Percentiles rank a stretch among this genome's conserved stretches.
phyloP scores from a whole-genome alignment of 306 rosid genomes.

The Betula pendula region DNA sequence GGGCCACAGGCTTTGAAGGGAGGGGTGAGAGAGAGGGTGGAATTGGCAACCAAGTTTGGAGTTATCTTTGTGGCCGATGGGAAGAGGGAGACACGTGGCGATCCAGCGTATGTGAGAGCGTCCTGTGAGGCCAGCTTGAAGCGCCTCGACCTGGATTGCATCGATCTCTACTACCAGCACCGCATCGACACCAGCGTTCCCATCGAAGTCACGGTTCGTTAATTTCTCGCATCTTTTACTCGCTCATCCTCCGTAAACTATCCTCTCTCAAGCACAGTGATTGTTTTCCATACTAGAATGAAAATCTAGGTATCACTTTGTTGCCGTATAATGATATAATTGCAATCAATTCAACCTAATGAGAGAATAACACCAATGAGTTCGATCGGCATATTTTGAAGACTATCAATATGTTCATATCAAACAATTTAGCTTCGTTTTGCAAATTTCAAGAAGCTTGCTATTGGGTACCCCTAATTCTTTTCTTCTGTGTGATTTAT shows the following conservation, averaged over 20 bases:
- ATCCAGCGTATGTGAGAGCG: slow-evolving; percentile 63
- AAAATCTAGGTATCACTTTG: neutral
- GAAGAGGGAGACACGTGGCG: slow-evolving; percentile 42
- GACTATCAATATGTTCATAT: too few relatives aligned
- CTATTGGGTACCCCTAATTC: neutral
- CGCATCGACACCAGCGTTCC: slow-evolving; percentile 65
- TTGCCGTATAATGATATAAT: too few relatives aligned
- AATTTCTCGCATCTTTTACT: neutral
- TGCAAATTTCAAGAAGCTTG: neutral
- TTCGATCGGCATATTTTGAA: too few relatives aligned
- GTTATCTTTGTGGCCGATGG: neutral
- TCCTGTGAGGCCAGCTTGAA: slow-evolving; percentile 70
- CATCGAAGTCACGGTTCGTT: slow-evolving; percentile 66
- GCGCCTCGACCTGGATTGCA: slow-evolving; percentile 49
- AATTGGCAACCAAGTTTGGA: slow-evolving; percentile 69
- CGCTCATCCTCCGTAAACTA: too few relatives aligned
- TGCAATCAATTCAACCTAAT: too few relatives aligned
- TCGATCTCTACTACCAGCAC: slow-evolving; percentile 81
- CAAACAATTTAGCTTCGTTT: too few relatives aligned
- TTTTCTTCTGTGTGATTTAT: neutral
- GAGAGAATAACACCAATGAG: too few relatives aligned
- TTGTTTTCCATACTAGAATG: neutral
- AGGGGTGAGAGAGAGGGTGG: slow-evolving; percentile 43
- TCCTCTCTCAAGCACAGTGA: too few relatives aligned
- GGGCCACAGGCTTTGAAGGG: slow-evolving; percentile 39